phyloP scores from a whole-genome alignment of 176 grass and related monocot genomes.

The Tillandsia fasciculata region DNA sequence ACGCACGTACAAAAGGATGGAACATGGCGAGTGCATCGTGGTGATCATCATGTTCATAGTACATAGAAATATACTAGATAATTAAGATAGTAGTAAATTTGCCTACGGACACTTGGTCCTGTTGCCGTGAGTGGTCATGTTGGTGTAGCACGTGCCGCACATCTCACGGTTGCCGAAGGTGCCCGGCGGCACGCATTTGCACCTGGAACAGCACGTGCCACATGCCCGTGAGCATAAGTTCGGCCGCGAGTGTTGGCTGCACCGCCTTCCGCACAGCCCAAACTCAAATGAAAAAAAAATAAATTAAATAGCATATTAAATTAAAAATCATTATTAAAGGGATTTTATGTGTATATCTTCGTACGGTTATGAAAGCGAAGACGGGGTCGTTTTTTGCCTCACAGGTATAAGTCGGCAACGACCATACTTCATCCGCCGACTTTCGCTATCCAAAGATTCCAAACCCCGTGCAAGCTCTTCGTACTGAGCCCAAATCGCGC shows the following conservation, averaged over 20 bases:
- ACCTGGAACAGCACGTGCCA: constrained; percentile 30
- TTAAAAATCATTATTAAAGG: no score
- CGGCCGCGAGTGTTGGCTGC: constrained; percentile 29
- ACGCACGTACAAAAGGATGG: no score
- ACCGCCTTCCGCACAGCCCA: constrained; percentile 17
- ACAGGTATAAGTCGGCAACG: no score
- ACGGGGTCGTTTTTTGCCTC: no score
- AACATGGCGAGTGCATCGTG: background rate
- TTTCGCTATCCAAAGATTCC: no score
- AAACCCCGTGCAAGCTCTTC: no score
- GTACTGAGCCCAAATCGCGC: no score
- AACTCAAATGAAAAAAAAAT: no score
- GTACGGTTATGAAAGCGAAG: no score
- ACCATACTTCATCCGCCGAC: no score
- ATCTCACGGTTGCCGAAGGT: constrained; percentile 30
- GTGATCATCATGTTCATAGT: background rate
- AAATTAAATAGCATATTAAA: no score
- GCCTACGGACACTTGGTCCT: constrained; percentile 32
- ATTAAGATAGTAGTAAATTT: background rate
- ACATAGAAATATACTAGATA: background rate
- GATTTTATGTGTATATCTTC: no score
- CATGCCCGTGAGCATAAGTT: constrained; percentile 30
- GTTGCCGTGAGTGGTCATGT: constrained; percentile 39
- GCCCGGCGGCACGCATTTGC: constrained; percentile 37
- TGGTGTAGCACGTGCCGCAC: constrained; percentile 30